Evolutionary conservation across 192 early-diverging fungal genomes (phyloP).

Genomic region (Podochytrium sp.): DNA sequence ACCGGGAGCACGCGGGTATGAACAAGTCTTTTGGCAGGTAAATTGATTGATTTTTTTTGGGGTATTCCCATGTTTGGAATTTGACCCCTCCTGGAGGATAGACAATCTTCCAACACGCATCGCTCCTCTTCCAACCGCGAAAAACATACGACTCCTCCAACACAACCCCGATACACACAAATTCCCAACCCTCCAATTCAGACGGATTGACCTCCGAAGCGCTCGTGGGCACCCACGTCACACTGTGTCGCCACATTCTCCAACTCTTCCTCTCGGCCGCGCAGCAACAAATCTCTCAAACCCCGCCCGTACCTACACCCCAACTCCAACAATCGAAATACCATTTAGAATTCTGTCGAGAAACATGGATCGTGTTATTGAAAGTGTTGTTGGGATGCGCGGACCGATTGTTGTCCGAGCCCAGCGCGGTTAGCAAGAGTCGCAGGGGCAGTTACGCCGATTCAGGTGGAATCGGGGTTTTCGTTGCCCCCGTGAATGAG

Average conservation of each 20-base stretch:
- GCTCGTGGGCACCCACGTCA: conserved; percentile 54
- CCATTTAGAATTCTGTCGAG: conserved; percentile 61
- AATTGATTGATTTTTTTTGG: neutral
- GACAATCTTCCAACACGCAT: conserved; percentile 79
- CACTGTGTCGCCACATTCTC: conserved; percentile 75
- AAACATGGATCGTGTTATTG: conserved; percentile 81
- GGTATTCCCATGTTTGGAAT: neutral
- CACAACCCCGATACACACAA: conserved; percentile 5
- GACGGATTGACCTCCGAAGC: conserved; percentile 3
- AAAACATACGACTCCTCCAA: neutral
- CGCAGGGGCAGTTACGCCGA: neutral
- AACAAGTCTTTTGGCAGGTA: conserved; percentile 78
- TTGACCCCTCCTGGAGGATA: conserved; percentile 32
- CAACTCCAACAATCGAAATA: conserved; percentile 26
- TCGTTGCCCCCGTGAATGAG: neutral
- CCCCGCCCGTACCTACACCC: neutral
- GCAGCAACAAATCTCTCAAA: conserved; percentile 39
- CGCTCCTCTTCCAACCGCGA: conserved; percentile 71
- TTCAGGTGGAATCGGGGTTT: neutral
- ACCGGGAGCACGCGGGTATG: conserved; percentile 32
- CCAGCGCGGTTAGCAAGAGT: conserved; percentile 18
- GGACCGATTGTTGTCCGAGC: conserved; percentile 72
- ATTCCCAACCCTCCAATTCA: conserved; percentile 16
- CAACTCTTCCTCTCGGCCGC: conserved; percentile 65
- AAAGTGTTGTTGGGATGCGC: conserved; percentile 80